Percentiles rank a stretch among this genome's conserved stretches.
phyloP scores from a whole-genome alignment of 2,329 filamentous ascomycete genomes.

The Hansfordia pulvinata region DNA sequence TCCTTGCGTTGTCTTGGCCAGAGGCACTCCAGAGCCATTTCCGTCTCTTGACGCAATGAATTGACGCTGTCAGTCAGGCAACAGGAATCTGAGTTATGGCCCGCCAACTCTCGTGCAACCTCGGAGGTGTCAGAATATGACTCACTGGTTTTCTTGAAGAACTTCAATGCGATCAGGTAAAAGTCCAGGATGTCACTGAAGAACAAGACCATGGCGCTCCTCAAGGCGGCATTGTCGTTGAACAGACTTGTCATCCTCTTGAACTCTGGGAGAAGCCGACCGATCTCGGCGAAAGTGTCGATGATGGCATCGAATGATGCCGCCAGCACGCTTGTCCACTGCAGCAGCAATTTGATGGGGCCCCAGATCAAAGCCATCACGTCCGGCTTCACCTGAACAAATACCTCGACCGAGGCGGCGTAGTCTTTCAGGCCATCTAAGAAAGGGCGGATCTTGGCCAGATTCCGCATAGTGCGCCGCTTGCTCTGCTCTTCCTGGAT shows the following conservation, averaged over 20 bases:
- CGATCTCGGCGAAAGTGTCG: conserved; percentile 9
- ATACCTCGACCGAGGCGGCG: conserved; percentile 12
- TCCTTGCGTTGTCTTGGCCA: too few relatives aligned
- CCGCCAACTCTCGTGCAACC: too few relatives aligned
- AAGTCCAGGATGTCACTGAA: conserved; percentile 22
- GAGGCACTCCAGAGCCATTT: too few relatives aligned
- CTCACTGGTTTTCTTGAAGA: conserved; percentile 16
- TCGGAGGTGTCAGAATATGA: conserved; percentile 1
- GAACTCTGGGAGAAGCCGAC: conserved; percentile 14
- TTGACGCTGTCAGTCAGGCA: too few relatives aligned
- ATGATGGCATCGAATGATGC: conserved; percentile 12
- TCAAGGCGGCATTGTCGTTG: conserved; percentile 9
- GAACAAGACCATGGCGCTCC: conserved; percentile 16
- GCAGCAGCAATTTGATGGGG: conserved; percentile 15
- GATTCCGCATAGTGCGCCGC: conserved; percentile 11
- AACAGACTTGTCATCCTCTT: conserved; percentile 8
- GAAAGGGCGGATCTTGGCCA: conserved; percentile 17
- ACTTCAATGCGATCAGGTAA: conserved; percentile 15
- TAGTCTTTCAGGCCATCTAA: conserved; percentile 15
- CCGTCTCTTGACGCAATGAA: too few relatives aligned
- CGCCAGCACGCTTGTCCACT: conserved; percentile 9
- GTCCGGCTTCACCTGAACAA: conserved; percentile 18
- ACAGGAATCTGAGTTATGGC: too few relatives aligned
- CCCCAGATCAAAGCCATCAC: conserved; percentile 22
- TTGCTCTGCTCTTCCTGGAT: conserved; percentile 17